phyloP scores from a whole-genome alignment of 2,329 filamentous ascomycete species.

The Hymenoscyphus fructigenus region DNA sequence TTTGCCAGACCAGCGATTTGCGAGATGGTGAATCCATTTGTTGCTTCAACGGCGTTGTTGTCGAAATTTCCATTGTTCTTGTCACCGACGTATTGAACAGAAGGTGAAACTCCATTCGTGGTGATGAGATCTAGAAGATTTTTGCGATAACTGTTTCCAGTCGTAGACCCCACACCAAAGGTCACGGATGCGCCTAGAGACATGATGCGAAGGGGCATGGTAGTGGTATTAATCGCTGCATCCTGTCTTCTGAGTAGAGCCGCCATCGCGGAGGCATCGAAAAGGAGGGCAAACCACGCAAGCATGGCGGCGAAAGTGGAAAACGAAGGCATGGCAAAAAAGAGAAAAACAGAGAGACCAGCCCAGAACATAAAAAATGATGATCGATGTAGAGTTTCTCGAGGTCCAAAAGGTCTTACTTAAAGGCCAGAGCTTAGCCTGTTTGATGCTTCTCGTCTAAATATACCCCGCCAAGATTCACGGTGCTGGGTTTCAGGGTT shows the following conservation, averaged over 20 bases:
- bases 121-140: conserved; percentile 28
- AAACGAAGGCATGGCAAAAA: not conserved
- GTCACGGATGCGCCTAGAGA: conserved; percentile 40
- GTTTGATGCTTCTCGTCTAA: not conserved
- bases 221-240: conserved; percentile 1
- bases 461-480: not conserved
- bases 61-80: conserved; percentile 33
- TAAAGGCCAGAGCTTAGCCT: not conserved
- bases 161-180: conserved; percentile 32
- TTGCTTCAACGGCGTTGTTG: conserved; percentile 36
- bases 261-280: not conserved
- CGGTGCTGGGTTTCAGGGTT: not conserved
- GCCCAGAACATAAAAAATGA: not conserved
- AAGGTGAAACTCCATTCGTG: conserved; percentile 12
- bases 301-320: not conserved
- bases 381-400: not conserved
- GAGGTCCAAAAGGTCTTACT: not conserved
- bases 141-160: conserved; percentile 41
- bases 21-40: conserved; percentile 33
- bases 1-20: conserved; percentile 26
- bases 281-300: not conserved
- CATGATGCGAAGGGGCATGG: conserved; percentile 25
- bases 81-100: conserved; percentile 34
- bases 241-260: not conserved
- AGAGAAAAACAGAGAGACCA: not conserved